These are phyloP conservation scores for Solanum piurae DNA, from an alignment of 257 asterid species.

Conservation along the genomic window DNA sequence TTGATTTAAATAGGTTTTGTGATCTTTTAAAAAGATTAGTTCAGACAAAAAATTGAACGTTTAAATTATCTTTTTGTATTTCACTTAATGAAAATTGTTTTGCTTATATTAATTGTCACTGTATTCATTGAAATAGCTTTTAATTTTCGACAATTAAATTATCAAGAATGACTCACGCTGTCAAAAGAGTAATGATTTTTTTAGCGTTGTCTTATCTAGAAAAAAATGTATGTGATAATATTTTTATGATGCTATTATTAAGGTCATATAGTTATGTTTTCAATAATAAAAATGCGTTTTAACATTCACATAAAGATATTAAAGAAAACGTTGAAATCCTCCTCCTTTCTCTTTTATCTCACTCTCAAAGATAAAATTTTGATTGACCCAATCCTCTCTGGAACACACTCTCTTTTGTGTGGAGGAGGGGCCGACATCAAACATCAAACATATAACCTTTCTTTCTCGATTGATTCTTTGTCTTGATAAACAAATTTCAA, in stretches of 20 bases:
- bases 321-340: neutral
- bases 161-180: rapidly evolving
- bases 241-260: no score
- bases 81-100: no score
- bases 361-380: neutral
- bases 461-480: neutral
- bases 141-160: no score
- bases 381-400: neutral
- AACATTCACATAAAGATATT: neutral
- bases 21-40: neutral
- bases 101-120: neutral
- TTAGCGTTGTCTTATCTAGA: neutral
- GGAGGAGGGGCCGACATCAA: neutral
- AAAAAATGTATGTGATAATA: no score
- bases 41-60: no score
- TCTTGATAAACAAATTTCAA: neutral
- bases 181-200: neutral
- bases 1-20: neutral
- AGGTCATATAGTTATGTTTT: neutral
- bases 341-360: neutral
- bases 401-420: neutral
- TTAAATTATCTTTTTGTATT: no score
- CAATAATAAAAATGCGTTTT: no score
- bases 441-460: neutral
- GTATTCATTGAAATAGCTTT: no score